phyloP scores from a whole-genome alignment of 1,284 basidiomycete species.

The Vanrija sp. region DNA sequence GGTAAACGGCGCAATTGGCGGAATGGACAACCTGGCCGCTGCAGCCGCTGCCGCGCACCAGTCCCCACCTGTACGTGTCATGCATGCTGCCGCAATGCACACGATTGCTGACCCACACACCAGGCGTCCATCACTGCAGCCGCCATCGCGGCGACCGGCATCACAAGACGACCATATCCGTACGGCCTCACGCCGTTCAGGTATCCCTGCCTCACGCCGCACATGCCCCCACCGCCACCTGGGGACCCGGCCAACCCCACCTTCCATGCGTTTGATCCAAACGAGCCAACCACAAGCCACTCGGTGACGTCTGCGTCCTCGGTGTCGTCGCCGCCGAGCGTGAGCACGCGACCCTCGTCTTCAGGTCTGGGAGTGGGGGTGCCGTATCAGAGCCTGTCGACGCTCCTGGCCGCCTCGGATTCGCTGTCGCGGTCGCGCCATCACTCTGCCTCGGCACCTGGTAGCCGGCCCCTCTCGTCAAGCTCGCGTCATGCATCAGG shows the following conservation, averaged over 20 bases:
- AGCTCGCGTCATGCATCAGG: too few species aligned
- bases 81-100: too few species aligned
- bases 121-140: background rate
- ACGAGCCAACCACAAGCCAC: background rate
- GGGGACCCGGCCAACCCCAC: conserved; percentile 29
- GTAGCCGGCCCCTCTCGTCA: too few species aligned
- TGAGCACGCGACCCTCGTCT: background rate
- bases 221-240: conserved; percentile 26
- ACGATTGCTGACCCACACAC: background rate
- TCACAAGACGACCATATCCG: conserved; percentile 22
- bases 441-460: too few species aligned
- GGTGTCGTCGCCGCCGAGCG: background rate
- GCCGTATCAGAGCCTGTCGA: conserved; percentile 1
- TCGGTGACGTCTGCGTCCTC: background rate
- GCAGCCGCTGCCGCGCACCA: conserved; percentile 16
- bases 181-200: conserved; percentile 36
- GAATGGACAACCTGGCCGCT: conserved; percentile 24
- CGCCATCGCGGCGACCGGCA: background rate
- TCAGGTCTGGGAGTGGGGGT: background rate
- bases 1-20: conserved; percentile 3
- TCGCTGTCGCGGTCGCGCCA: conserved; percentile 1
- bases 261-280: conserved; percentile 29
- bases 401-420: conserved; percentile 5
- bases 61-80: conserved; percentile 8
- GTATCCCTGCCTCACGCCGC: conserved; percentile 29